phyloP scores from a whole-genome alignment of 371 early-diverging fungal species.

The Capillidium rhysosporum region DNA sequence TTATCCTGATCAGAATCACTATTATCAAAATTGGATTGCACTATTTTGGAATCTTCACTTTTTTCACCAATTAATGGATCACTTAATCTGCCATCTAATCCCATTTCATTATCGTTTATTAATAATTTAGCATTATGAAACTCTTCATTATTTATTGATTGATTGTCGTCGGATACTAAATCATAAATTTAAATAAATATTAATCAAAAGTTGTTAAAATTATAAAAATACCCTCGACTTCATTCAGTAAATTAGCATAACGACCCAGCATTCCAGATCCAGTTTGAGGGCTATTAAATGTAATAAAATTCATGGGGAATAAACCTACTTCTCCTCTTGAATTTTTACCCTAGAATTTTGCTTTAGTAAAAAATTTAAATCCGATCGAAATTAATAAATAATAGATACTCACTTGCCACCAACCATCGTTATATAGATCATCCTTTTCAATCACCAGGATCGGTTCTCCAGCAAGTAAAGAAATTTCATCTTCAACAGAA shows the following conservation, averaged over 20 bases:
- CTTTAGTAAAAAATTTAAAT: neutral
- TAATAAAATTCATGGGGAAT: slow-evolving; percentile 44
- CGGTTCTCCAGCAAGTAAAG: slow-evolving; percentile 41
- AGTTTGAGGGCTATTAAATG: slow-evolving; percentile 12
- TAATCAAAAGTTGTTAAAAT: neutral
- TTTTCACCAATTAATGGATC: neutral
- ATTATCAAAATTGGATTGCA: neutral
- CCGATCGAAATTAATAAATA: neutral
- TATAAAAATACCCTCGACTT: neutral
- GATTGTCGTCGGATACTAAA: neutral
- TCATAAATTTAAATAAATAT: neutral
- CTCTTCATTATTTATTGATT: too few species aligned
- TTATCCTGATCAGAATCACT: neutral
- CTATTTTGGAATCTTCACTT: neutral
- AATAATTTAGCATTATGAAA: neutral
- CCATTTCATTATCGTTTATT: neutral
- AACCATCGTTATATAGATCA: slow-evolving; percentile 58
- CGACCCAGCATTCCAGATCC: neutral
- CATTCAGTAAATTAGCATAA: slow-evolving; percentile 3
- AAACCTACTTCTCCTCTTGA: slow-evolving; percentile 31
- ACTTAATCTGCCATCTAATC: slow-evolving; percentile 1
- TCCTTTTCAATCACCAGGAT: slow-evolving; percentile 56
- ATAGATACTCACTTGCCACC: slow-evolving; percentile 78
- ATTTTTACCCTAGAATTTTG: slow-evolving; percentile 26
- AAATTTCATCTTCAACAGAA: slow-evolving; percentile 58